Conservation (phyloP, 2,329 filamentous ascomycete species). For the Beauveria rudraprayagi region DNA sequence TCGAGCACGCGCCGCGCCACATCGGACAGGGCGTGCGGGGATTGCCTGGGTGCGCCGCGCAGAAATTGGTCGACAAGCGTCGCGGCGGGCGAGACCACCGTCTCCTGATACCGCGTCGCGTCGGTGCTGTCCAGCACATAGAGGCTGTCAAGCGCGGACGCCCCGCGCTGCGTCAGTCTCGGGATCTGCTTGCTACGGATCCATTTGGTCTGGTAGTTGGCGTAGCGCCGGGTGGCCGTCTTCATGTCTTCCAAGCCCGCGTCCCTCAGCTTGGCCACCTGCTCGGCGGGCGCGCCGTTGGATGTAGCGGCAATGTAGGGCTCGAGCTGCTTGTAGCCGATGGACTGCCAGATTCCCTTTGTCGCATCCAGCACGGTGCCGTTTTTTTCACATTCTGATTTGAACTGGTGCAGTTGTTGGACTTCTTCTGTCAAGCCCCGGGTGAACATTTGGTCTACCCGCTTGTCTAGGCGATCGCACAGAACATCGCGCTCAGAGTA, state of each 20-base stretch:
- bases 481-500: constrained; percentile 64
- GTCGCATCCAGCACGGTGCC: constrained; percentile 59
- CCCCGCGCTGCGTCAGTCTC: constrained; percentile 48
- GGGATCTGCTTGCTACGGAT: constrained; percentile 75
- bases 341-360: constrained; percentile 90
- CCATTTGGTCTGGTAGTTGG: constrained; percentile 77
- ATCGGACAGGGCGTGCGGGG: constrained; percentile 39
- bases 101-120: constrained; percentile 47
- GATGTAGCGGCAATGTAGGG: constrained; percentile 50
- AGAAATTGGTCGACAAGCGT: constrained; percentile 58
- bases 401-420: constrained; percentile 35
- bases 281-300: constrained; percentile 24
- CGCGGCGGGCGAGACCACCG: constrained; percentile 59
- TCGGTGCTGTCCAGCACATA: constrained; percentile 80
- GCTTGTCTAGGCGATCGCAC: constrained; percentile 60
- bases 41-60: constrained; percentile 42
- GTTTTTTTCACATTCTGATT: constrained; percentile 24
- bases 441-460: constrained; percentile 78
- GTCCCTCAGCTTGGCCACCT: constrained; percentile 47
- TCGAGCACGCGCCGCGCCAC: constrained; percentile 49
- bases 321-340: constrained; percentile 88
- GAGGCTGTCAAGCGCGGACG: constrained; percentile 46
- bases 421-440: constrained; percentile 43
- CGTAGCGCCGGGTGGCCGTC: constrained; percentile 78
- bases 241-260: constrained; percentile 68